Percentiles rank a stretch among this genome's conserved stretches.
These are phyloP conservation scores for Dryadomyces quercus-mongolicae DNA, from an alignment of 2,329 filamentous ascomycete genomes.

Conservation along the genomic window DNA sequence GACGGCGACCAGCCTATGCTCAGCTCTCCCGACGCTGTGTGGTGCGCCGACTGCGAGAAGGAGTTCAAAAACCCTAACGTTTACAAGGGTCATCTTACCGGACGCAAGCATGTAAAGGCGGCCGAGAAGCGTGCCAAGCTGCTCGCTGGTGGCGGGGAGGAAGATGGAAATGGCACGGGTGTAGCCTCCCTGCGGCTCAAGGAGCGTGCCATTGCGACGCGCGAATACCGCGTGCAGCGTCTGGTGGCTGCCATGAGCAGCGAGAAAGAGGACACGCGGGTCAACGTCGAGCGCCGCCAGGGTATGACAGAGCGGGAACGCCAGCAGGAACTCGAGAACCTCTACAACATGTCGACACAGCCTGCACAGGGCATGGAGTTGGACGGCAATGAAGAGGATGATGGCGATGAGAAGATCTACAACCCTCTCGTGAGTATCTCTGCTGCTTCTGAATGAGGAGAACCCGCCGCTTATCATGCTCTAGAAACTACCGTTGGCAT, in stretches of 20 bases:
- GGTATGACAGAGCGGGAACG: conserved; percentile 96
- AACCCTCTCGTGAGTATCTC: conserved; percentile 53
- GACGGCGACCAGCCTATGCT: conserved; percentile 4
- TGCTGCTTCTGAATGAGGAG: too few relatives aligned
- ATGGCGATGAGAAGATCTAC: conserved; percentile 82
- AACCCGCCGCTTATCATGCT: too few relatives aligned
- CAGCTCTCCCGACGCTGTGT: conserved; percentile 52
- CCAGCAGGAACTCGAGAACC: conserved; percentile 81
- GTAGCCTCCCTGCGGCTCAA: conserved; percentile 48
- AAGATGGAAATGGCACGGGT: conserved; percentile 14
- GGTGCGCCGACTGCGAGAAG: conserved; percentile 87
- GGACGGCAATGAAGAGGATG: conserved; percentile 52
- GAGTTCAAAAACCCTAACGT: conserved; percentile 94
- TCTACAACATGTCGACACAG: conserved; percentile 51
- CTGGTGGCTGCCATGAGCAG: conserved; percentile 73
- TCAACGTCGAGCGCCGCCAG: conserved; percentile 92
- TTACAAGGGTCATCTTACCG: conserved; percentile 76
- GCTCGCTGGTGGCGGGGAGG: conserved; percentile 17
- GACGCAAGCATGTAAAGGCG: conserved; percentile 86
- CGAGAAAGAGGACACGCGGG: conserved; percentile 76
- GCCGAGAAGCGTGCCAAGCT: conserved; percentile 51
- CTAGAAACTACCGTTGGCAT: conserved; percentile 76
- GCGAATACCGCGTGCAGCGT: conserved; percentile 72
- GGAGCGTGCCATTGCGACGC: conserved; percentile 80
- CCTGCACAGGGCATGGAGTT: conserved; percentile 18